A percentile compares a stretch with the other conserved stretches of the same genome.
These are phyloP conservation scores for Xylariaceae sp. DNA, from an alignment of 2,329 filamentous ascomycete species.

Conservation along the genomic window DNA sequence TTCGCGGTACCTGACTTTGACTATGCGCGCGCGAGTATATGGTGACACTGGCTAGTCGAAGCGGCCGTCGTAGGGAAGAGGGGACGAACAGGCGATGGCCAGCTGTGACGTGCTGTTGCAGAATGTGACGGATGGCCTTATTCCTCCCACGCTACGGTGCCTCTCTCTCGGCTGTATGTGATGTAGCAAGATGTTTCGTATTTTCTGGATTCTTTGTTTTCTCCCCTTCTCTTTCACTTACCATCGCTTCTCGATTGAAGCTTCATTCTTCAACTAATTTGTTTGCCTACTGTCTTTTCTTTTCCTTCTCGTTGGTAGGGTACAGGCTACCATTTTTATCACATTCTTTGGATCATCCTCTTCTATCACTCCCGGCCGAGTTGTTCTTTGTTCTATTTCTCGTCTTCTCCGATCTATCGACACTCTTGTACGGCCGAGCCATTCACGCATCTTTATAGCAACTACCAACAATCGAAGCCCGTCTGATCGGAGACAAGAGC, in stretches of 20 bases:
- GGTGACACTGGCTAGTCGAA: no score
- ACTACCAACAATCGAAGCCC: not conserved
- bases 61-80: no score
- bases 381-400: constrained; percentile 18
- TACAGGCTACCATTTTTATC: constrained; percentile 16
- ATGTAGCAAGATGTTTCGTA: constrained; percentile 12
- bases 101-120: not conserved
- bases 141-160: no score
- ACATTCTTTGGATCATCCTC: constrained; percentile 18
- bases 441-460: not conserved
- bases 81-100: no score
- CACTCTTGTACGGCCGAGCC: constrained; percentile 9
- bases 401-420: constrained; percentile 21
- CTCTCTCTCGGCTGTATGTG: no score
- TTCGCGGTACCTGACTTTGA: no score
- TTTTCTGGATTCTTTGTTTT: constrained; percentile 10
- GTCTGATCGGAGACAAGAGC: no score
- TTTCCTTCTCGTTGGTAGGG: constrained; percentile 10
- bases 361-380: constrained; percentile 29
- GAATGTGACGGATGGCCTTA: not conserved
- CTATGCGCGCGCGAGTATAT: no score
- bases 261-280: constrained; percentile 21
- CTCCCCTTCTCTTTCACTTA: constrained; percentile 16
- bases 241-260: constrained; percentile 25
- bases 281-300: constrained; percentile 16